A percentile compares a stretch with the other conserved stretches of the same genome.
phyloP scores from a whole-genome alignment of 2,329 filamentous ascomycete genomes.

The Chrysoporthe puriensis region DNA sequence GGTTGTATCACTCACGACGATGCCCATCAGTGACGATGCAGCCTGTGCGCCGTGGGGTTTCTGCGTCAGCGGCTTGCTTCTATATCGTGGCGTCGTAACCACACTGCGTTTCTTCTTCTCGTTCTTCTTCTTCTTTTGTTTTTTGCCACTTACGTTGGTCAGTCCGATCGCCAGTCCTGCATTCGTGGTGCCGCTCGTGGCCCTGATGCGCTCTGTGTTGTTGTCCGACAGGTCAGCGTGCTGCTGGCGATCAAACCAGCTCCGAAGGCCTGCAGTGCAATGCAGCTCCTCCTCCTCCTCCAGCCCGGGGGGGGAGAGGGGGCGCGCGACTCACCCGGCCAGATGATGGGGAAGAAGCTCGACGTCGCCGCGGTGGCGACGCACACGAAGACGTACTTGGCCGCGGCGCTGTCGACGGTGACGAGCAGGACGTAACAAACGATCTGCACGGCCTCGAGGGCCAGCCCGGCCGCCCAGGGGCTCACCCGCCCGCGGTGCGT shows the following conservation, averaged over 20 bases:
- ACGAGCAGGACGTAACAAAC: constrained; percentile 46
- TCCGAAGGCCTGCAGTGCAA: too few species aligned
- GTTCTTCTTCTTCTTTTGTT: neutral
- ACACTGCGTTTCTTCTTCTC: too few species aligned
- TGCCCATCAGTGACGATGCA: constrained; percentile 41
- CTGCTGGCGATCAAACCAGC: too few species aligned
- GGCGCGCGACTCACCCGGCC: constrained; percentile 37
- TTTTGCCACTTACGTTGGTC: constrained; percentile 36
- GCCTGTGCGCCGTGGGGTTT: constrained; percentile 27
- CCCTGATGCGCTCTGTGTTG: constrained; percentile 29
- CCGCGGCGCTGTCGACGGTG: constrained; percentile 39
- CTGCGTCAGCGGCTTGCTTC: neutral
- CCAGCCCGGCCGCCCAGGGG: constrained; percentile 33
- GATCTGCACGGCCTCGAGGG: constrained; percentile 40
- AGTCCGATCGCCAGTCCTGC: constrained; percentile 44
- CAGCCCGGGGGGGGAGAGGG: too few species aligned
- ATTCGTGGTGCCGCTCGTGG: constrained; percentile 43
- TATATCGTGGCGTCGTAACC: neutral
- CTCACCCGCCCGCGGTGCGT: constrained; percentile 32
- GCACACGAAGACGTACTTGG: constrained; percentile 45
- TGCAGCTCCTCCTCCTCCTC: too few species aligned
- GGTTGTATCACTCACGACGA: constrained; percentile 35
- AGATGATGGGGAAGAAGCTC: constrained; percentile 45
- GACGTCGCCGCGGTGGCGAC: constrained; percentile 44
- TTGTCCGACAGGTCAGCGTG: neutral